Base-by-base conservation (phyloP, 495 filamentous ascomycete genomes). In the Xylaria grammica region DNA sequence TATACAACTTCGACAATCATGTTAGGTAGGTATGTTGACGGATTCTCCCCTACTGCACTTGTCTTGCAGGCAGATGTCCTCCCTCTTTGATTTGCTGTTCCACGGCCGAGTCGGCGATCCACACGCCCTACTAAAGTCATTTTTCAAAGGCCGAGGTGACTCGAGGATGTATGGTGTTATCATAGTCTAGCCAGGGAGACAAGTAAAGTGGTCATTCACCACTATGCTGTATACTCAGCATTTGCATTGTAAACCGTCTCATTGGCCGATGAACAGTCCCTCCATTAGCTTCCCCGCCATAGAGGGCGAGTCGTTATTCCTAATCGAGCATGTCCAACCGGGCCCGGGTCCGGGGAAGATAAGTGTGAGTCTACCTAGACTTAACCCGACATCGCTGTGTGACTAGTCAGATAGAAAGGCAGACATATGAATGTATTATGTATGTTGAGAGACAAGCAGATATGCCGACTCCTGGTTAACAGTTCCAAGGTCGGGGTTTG, bases 241-340 rank as follows among this genome's bases (percentile, higher is more conserved):
- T 48, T 48, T 15, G 56, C 30, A 59, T 59, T 48, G 24, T 32
- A 15, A 36, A 59, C 26, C n/a, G 49, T 11, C 36, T 45, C 27
- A 62, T 62, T 53, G 60, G 60, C 45, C 11, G 26, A 32, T 20
- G 38, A 30, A 24, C 27, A 32, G 60, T 34, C 19, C 36, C 26
- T 22, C 30, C 7, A 20, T n/a, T 30, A 24, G 36, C 15, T 62
- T 53, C 49, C 60, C 45, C 60, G 60, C 58, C 58, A 51, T 62
- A 34, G 36, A 26, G 24, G 49, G 9, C 24, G 13, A 20, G 30
- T 13, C 20, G 4, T 22, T 17, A 53, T 40, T 56, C 61, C 61
- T 22, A 34, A 56, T 56, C 24, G 6, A 63, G 61, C 61, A 63
- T 63, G 51, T 63, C 51, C 40, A 63, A 1, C 61, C 61, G 61